Conservation (phyloP, 495 filamentous ascomycete genomes). For the Margaritispora aquatica region DNA sequence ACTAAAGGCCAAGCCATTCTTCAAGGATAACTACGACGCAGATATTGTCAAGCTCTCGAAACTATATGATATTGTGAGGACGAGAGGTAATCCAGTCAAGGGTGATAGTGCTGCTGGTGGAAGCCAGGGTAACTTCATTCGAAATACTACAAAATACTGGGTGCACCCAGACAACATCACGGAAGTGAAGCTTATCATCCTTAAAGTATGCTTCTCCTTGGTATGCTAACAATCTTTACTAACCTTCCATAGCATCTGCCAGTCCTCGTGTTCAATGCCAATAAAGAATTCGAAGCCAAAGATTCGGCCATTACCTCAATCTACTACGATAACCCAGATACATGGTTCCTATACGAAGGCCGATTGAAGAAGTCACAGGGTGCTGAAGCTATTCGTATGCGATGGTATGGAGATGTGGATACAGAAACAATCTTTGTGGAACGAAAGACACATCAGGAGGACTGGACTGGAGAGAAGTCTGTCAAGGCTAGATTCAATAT, state of each 20-base stretch:
- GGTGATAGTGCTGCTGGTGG: slow-evolving; percentile 90
- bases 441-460: slow-evolving; percentile 95
- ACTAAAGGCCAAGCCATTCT: slow-evolving; percentile 93
- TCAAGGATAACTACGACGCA: slow-evolving; percentile 96
- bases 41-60: slow-evolving; percentile 94
- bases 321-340: slow-evolving; percentile 93
- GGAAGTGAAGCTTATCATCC: slow-evolving; percentile 91
- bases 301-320: slow-evolving; percentile 97
- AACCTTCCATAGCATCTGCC: slow-evolving; percentile 64
- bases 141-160: slow-evolving; percentile 99
- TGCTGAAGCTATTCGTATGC: slow-evolving; percentile 89
- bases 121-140: slow-evolving; percentile 88
- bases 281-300: slow-evolving; percentile 86
- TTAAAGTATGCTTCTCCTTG: slow-evolving; percentile 52
- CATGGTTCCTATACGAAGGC: slow-evolving; percentile 88
- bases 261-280: slow-evolving; percentile 94
- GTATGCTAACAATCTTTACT: slow-evolving; percentile 5
- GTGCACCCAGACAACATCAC: slow-evolving; percentile 98
- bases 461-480: slow-evolving; percentile 98
- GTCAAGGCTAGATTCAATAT: slow-evolving; percentile 93
- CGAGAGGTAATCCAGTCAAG: slow-evolving; percentile 83
- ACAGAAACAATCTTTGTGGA: slow-evolving; percentile 94
- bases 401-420: slow-evolving; percentile 98
- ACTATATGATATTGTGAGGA: slow-evolving; percentile 90
- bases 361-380: slow-evolving; percentile 96